Conservation (phyloP, 305 asterid genomes). For the Withania somnifera region DNA sequence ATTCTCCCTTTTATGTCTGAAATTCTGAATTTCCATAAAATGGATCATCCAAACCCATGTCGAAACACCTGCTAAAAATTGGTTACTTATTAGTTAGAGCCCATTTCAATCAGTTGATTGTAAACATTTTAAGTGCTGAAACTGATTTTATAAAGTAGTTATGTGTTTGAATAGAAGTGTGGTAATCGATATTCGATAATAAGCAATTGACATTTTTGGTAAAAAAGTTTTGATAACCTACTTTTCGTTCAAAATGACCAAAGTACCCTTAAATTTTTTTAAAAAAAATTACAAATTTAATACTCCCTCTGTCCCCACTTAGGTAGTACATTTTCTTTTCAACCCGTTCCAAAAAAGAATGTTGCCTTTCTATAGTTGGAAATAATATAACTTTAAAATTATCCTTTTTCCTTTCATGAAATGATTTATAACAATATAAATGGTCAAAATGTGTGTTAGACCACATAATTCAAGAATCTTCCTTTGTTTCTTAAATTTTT, state of each 20-base stretch:
- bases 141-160: background rate
- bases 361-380: no score
- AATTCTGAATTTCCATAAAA: background rate
- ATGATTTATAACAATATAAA: no score
- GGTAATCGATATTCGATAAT: background rate
- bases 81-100: background rate
- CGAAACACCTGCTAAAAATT: background rate
- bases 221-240: background rate
- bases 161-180: background rate
- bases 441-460: no score
- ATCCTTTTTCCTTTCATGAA: no score
- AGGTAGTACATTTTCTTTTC: no score
- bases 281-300: no score
- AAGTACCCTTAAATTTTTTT: no score
- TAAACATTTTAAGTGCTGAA: background rate
- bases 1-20: background rate
- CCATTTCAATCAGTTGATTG: background rate
- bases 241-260: background rate
- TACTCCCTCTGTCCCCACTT: no score
- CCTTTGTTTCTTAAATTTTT: no score
- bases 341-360: no score
- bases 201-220: background rate
- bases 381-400: no score
- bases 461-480: no score
- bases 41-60: background rate